Conservation (phyloP, 805 yeast genomes). For the Ogataea glucozyma region DNA sequence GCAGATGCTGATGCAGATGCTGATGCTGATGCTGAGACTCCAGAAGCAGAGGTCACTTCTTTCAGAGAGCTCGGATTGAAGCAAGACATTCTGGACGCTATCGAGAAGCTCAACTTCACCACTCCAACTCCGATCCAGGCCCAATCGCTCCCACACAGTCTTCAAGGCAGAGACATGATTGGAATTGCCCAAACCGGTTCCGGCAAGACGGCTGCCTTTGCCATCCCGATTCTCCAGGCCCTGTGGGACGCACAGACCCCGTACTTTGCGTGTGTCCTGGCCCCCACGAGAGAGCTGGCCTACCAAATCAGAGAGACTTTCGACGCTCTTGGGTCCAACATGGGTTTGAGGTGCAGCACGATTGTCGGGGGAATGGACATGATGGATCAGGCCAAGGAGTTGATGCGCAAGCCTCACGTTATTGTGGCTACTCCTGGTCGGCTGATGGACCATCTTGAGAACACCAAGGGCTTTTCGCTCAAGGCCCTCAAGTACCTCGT, state of each 20-base stretch:
- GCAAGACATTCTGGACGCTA: conserved; percentile 78
- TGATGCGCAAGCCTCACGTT: conserved; percentile 91
- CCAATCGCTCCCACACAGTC: conserved; percentile 86
- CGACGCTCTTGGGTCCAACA: conserved; percentile 85
- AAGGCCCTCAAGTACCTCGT: conserved; percentile 78
- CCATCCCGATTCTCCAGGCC: conserved; percentile 89
- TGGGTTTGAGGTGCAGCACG: conserved; percentile 90
- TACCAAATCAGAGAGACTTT: conserved; percentile 91
- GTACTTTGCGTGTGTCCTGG: conserved; percentile 82
- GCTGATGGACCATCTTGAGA: conserved; percentile 88
- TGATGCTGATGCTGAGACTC: conserved; percentile 19
- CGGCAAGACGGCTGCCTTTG: conserved; percentile 98
- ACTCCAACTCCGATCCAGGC: conserved; percentile 94
- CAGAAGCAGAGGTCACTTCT: conserved; percentile 20
- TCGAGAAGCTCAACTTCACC: conserved; percentile 68
- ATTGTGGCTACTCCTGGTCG: conserved; percentile 92
- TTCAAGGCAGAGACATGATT: conserved; percentile 87
- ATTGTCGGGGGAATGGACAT: conserved; percentile 98
- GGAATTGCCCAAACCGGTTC: conserved; percentile 98
- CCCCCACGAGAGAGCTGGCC: conserved; percentile 85
- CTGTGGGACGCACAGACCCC: conserved; percentile 89
- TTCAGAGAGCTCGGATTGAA: conserved; percentile 65
- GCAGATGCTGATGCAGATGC: conserved; percentile 21
- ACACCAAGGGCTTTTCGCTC: conserved; percentile 85
- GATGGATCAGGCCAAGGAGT: conserved; percentile 95